Conservation (phyloP, 169 alveolate species). For the Amoebophrya sp. region DNA sequence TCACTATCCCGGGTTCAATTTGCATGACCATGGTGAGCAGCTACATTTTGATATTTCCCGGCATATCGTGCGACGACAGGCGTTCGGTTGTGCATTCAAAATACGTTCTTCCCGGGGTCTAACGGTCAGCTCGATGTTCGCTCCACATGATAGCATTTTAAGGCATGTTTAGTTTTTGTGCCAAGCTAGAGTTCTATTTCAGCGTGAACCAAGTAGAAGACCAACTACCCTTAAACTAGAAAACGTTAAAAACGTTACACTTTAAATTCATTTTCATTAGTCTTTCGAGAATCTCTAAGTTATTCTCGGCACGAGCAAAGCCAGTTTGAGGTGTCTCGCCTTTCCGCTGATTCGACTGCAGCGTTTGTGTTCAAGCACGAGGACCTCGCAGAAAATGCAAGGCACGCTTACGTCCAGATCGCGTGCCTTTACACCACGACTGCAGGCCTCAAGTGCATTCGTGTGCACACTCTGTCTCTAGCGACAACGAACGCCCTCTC, state of each 20-base stretch:
- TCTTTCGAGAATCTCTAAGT: too few species aligned
- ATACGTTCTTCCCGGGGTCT: not conserved
- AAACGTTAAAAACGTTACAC: too few species aligned
- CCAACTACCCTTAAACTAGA: too few species aligned
- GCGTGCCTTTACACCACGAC: not conserved
- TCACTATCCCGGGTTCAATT: not conserved
- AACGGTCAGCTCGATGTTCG: not conserved
- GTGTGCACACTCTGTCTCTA: not conserved
- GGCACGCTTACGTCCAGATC: not conserved
- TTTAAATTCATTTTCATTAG: too few species aligned
- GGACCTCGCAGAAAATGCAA: not conserved
- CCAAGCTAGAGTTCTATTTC: too few species aligned
- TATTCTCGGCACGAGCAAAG: not conserved
- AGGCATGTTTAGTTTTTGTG: too few species aligned
- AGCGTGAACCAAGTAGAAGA: too few species aligned
- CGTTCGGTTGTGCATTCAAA: not conserved
- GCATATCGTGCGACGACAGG: not conserved
- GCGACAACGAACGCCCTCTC: not conserved
- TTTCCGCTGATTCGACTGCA: not conserved
- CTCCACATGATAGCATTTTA: not conserved
- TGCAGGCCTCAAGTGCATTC: not conserved
- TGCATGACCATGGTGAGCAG: not conserved
- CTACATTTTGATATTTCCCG: not conserved
- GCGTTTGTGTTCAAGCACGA: not conserved
- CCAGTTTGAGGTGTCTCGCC: slow-evolving; percentile 5